Evolutionary conservation across 345 rosid species (phyloP).

Genomic region (Moringa oleifera): DNA sequence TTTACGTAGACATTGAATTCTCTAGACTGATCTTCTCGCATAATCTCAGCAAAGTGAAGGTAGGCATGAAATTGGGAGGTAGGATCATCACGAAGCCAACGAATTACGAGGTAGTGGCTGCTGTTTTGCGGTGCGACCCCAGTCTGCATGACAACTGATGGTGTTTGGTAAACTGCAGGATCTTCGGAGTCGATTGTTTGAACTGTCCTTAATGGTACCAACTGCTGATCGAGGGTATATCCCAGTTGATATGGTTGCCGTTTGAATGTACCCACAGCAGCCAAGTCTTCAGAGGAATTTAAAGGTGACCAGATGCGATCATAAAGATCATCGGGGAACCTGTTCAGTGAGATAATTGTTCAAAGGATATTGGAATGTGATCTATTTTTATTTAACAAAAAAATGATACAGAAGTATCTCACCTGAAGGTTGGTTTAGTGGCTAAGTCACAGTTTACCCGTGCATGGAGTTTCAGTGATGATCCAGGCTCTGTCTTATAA

Average conservation of each 20-base stretch:
- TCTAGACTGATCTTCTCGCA: conserved; percentile 10
- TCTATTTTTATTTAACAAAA: neutral
- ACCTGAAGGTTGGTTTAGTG: conserved; percentile 18
- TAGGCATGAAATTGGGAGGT: conserved; percentile 14
- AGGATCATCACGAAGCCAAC: conserved; percentile 15
- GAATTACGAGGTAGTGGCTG: conserved; percentile 11
- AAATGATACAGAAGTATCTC: neutral
- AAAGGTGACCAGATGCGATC: conserved; percentile 25
- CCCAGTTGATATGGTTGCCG: conserved; percentile 8
- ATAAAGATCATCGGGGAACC: conserved; percentile 21
- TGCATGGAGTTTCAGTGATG: conserved; percentile 8
- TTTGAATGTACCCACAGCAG: conserved; percentile 8
- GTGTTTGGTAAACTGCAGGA: conserved; percentile 1
- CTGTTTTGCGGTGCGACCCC: conserved; percentile 21
- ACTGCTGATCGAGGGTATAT: conserved; percentile 5
- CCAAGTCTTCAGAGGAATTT: neutral
- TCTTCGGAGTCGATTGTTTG: neutral
- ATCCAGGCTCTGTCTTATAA: conserved; percentile 13
- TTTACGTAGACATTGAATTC: conserved; percentile 17
- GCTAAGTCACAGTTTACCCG: neutral
- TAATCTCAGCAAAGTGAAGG: conserved; percentile 28
- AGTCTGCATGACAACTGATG: conserved; percentile 19
- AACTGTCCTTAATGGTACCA: conserved; percentile 1
- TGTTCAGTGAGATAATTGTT: conserved; percentile 15
- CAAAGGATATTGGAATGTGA: neutral